Base-by-base conservation (phyloP, 2,329 filamentous ascomycete species). In the Cladophialophora exuberans region DNA sequence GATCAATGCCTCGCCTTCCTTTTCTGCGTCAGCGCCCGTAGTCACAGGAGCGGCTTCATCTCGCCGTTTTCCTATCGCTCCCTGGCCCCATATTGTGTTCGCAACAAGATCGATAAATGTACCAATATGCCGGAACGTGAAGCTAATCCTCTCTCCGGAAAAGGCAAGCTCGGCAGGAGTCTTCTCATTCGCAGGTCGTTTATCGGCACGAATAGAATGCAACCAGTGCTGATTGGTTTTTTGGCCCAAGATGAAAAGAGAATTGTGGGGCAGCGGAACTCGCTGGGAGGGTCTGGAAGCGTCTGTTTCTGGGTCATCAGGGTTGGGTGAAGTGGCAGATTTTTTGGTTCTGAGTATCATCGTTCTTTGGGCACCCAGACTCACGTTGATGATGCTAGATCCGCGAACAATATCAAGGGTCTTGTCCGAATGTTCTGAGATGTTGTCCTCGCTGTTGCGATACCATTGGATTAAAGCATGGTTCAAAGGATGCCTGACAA, bases 361-460 rank as follows among this genome's bases (percentile, higher is more conserved):
- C 2, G 85, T 92, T 49, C 94, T 81, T 72, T 95, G 86, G 0
- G 93, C 92, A 1, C 94, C 94, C n/a, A 97, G 81, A 62, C 90
- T 96, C 45, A 96, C 84, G 67, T 97, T 99, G 62, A 92, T 90
- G 62, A 99, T 96, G 56, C 81, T 92, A 20, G 89, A 94, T 3
- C 80, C 85, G 22, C 82, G 83, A 10, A 84, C 85, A 53, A 99
- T 94, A 69, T 99, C 94, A 20, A 99, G 78, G 0, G 93, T 96
- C 74, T 99, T 99, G 70, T 99, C 94, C 33, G 90, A 95, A 68
- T 99, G 94, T 69, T 99, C 94, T 0, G 90, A 94, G 59, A 99
- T 99, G 69, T 90, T 90, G 72, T 99, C 94, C 43, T 83, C 84
- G 2, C 93, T 90, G 63, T 82, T 81, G n/a, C 94, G 89, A 67